Conservation (phyloP, 1,284 basidiomycete species). For the Lignosus rhinocerotis region DNA sequence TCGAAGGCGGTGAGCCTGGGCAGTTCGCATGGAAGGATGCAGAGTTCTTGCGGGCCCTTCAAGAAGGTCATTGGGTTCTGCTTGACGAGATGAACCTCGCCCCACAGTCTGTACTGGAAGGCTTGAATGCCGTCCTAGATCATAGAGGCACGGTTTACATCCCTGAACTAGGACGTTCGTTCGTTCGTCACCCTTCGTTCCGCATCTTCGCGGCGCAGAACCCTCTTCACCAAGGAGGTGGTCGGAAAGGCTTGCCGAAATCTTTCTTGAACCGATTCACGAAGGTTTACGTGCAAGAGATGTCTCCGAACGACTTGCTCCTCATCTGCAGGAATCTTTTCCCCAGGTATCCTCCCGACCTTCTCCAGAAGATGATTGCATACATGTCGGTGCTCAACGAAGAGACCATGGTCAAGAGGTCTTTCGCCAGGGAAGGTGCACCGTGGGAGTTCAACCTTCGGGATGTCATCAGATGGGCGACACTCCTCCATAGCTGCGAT, state of each 20-base stretch:
- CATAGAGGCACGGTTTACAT: conserved; percentile 96
- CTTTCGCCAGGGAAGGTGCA: conserved; percentile 82
- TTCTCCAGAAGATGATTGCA: conserved; percentile 77
- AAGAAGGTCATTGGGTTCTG: conserved; percentile 94
- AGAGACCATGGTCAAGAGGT: conserved; percentile 65
- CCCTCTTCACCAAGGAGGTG: conserved; percentile 94
- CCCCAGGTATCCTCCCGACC: conserved; percentile 54
- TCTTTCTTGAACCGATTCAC: conserved; percentile 99
- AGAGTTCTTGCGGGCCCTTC: conserved; percentile 92
- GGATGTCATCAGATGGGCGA: conserved; percentile 91
- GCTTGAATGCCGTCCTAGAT: conserved; percentile 95
- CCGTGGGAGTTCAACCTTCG: conserved; percentile 99
- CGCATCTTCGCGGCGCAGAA: conserved; percentile 99
- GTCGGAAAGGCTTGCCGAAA: conserved; percentile 95
- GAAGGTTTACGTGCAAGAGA: conserved; percentile 92
- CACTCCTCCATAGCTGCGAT: conserved; percentile 48
- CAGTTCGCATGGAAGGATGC: conserved; percentile 99
- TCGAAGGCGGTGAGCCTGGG: conserved; percentile 88
- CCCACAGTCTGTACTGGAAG: conserved; percentile 94
- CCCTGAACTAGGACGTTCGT: conserved; percentile 91
- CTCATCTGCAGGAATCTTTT: conserved; percentile 81
- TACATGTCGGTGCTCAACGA: conserved; percentile 81
- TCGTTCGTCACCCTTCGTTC: conserved; percentile 88
- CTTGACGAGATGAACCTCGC: conserved; percentile 99
- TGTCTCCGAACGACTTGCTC: conserved; percentile 78